Percentiles rank a stretch among this genome's conserved stretches.
Conservation (phyloP, 1,284 basidiomycete species). For the Melanopsichium pennsylvanicum region DNA sequence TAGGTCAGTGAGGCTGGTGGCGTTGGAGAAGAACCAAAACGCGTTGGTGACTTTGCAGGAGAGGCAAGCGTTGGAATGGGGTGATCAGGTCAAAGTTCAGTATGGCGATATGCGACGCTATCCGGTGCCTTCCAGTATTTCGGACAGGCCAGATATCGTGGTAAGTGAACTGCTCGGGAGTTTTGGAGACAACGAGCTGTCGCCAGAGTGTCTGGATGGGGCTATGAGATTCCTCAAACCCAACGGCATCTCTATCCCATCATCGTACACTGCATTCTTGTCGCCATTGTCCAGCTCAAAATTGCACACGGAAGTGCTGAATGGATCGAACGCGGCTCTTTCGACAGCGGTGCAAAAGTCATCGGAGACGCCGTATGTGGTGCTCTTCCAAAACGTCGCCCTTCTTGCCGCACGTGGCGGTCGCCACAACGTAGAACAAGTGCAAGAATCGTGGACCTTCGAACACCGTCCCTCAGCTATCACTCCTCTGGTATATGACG, state of each 20-base stretch:
- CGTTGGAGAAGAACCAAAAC: slow-evolving; percentile 86
- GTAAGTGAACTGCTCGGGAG: slow-evolving; percentile 95
- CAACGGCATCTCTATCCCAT: slow-evolving; percentile 92
- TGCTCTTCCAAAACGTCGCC: slow-evolving; percentile 88
- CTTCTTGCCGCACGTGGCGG: slow-evolving; percentile 69
- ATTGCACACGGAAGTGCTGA: slow-evolving; percentile 69
- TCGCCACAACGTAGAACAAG: slow-evolving; percentile 72
- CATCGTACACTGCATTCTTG: slow-evolving; percentile 91
- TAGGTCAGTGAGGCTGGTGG: slow-evolving; percentile 74
- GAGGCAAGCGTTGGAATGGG: slow-evolving; percentile 74
- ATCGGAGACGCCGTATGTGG: slow-evolving; percentile 94
- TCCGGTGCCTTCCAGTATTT: slow-evolving; percentile 66
- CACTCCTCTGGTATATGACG: slow-evolving; percentile 47
- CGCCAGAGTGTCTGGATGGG: slow-evolving; percentile 96
- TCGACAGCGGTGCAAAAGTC: slow-evolving; percentile 67
- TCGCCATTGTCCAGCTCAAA: slow-evolving; percentile 93
- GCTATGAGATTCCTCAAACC: slow-evolving; percentile 76
- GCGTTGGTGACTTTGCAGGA: slow-evolving; percentile 62
- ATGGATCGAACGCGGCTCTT: slow-evolving; percentile 26
- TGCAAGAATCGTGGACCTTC: slow-evolving; percentile 98
- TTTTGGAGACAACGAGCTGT: slow-evolving; percentile 98
- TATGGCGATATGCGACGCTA: slow-evolving; percentile 93
- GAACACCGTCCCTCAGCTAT: slow-evolving; percentile 72
- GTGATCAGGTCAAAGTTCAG: slow-evolving; percentile 77
- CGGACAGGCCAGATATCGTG: slow-evolving; percentile 86